A percentile compares a stretch with the other conserved stretches of the same genome.
phyloP scores from a whole-genome alignment of 78 protist species.

The Chrysochromulina parva region DNA sequence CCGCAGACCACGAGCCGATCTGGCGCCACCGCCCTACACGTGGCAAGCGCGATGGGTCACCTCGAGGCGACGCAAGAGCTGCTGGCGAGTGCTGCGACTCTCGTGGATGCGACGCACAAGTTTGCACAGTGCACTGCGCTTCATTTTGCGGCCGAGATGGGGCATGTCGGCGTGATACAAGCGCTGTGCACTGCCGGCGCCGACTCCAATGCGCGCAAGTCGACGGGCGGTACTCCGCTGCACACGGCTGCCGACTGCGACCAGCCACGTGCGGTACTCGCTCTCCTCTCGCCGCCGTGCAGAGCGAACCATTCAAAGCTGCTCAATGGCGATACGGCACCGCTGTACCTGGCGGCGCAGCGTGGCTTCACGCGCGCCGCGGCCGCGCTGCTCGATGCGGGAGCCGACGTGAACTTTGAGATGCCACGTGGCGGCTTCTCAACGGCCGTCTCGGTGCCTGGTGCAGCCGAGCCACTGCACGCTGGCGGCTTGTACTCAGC shows the following conservation, averaged over 20 bases:
- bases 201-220: neutral
- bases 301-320: neutral
- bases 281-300: constrained; percentile 1
- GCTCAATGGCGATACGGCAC: constrained; percentile 37
- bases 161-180: neutral
- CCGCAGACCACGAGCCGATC: too few relatives aligned
- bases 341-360: constrained; percentile 41
- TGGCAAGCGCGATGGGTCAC: too few relatives aligned
- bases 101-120: too few relatives aligned
- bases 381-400: neutral
- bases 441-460: neutral
- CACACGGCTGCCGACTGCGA: constrained; percentile 32
- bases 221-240: constrained; percentile 14
- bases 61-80: too few relatives aligned
- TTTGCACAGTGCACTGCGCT: neutral
- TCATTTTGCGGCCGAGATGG: constrained; percentile 46
- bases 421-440: neutral
- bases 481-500: neutral
- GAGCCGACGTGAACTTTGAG: neutral
- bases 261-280: neutral
- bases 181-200: constrained; percentile 11
- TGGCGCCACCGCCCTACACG: too few relatives aligned
- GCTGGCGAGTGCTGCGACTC: too few relatives aligned
- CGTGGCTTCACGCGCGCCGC: neutral
- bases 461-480: neutral